Evolutionary conservation across 768 basidiomycete genomes (phyloP).

Genomic region (Leucocoprinus leucothites): DNA sequence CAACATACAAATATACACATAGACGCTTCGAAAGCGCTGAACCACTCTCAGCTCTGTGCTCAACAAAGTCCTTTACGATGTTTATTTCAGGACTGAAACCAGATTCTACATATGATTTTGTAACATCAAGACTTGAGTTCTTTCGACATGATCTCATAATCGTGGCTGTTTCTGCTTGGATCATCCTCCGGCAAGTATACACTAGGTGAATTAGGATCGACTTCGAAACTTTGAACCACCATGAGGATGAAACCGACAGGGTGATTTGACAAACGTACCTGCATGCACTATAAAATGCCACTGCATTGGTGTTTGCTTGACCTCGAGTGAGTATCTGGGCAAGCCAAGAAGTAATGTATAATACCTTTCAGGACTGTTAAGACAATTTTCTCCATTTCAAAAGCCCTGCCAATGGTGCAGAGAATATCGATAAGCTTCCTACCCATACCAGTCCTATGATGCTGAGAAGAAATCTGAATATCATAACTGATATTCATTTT

Average conservation of each 20-base stretch:
- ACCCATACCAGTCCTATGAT: slow-evolving; percentile 58
- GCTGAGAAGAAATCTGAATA: slow-evolving; percentile 51
- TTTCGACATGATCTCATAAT: slow-evolving; percentile 47
- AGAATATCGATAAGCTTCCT: slow-evolving; percentile 48
- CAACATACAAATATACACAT: slow-evolving; percentile 6
- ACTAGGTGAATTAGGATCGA: slow-evolving; percentile 53
- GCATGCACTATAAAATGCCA: slow-evolving; percentile 47
- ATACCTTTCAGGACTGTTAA: slow-evolving; percentile 80
- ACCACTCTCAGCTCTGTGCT: too few relatives aligned
- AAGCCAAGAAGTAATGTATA: slow-evolving; percentile 4
- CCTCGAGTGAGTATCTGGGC: not conserved
- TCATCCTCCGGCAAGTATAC: slow-evolving; percentile 23
- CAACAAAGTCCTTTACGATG: too few relatives aligned
- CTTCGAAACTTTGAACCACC: slow-evolving; percentile 39
- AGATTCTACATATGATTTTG: too few relatives aligned
- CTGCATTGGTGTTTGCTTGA: slow-evolving; percentile 22
- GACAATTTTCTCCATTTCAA: slow-evolving; percentile 66
- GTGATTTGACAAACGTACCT: slow-evolving; percentile 41
- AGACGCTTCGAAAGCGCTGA: too few relatives aligned
- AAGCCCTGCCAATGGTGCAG: slow-evolving; percentile 44
- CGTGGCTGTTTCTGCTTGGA: slow-evolving; percentile 29
- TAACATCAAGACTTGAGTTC: not conserved
- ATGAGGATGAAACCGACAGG: not conserved
- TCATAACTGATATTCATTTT: slow-evolving; percentile 66
- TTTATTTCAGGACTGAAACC: too few relatives aligned